Percentiles rank a stretch among this genome's conserved stretches.
phyloP scores from a whole-genome alignment of 805 yeast species.

The Priceomyces haplophilus region DNA sequence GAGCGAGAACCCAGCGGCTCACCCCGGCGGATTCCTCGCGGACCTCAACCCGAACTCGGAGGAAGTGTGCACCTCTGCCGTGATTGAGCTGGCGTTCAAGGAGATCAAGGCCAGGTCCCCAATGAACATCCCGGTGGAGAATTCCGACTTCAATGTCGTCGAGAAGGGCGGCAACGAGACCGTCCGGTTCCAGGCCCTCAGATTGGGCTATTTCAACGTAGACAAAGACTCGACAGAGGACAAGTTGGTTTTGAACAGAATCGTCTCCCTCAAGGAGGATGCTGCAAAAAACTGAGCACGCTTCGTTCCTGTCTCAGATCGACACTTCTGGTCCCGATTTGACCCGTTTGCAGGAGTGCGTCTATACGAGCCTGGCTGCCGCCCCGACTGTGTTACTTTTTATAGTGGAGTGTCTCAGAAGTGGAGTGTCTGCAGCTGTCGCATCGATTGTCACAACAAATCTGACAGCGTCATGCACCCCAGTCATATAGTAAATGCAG shows the following conservation, averaged over 20 bases:
- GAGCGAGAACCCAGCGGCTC: slow-evolving; percentile 84
- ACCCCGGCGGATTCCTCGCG: slow-evolving; percentile 83
- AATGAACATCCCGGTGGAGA: slow-evolving; percentile 59
- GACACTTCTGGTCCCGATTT: neutral
- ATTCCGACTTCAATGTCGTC: slow-evolving; percentile 64
- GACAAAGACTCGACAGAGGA: slow-evolving; percentile 72
- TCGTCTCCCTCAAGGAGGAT: slow-evolving; percentile 82
- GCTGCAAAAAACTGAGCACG: slow-evolving; percentile 11
- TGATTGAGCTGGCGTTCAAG: slow-evolving; percentile 72
- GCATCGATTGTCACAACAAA: too few relatives aligned
- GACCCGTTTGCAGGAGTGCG: too few relatives aligned
- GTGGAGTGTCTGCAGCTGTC: too few relatives aligned
- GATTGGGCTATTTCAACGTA: slow-evolving; percentile 93
- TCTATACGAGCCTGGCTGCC: too few relatives aligned
- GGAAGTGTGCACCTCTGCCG: slow-evolving; percentile 57
- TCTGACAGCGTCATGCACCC: too few relatives aligned
- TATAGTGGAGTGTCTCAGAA: too few relatives aligned
- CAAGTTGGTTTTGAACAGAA: slow-evolving; percentile 75
- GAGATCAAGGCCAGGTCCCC: slow-evolving; percentile 72
- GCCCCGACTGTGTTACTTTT: too few relatives aligned
- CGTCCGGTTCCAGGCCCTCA: slow-evolving; percentile 95
- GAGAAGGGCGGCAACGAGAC: slow-evolving; percentile 69
- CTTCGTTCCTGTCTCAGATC: neutral
- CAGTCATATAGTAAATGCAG: too few relatives aligned
- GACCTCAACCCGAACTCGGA: slow-evolving; percentile 84